A percentile compares a stretch with the other conserved stretches of the same genome.
These are phyloP conservation scores for Yamadazyma atmosphaerica DNA, from an alignment of 1,139 yeast species.

Conservation along the genomic window DNA sequence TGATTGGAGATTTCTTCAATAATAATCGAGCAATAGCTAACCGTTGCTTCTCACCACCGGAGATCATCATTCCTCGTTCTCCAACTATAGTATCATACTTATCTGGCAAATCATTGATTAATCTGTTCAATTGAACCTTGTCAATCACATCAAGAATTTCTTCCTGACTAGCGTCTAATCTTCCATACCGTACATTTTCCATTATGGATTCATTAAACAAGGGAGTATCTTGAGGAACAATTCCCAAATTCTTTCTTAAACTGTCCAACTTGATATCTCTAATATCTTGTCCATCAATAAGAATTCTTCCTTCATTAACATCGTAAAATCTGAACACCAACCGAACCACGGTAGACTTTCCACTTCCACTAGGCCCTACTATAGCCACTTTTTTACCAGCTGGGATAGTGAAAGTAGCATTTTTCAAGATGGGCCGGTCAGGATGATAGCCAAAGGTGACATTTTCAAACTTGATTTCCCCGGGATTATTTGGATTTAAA, in stretches of 20 bases:
- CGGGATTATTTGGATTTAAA: slow-evolving; percentile 44
- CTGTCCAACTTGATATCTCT: slow-evolving; percentile 73
- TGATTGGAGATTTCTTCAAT: slow-evolving; percentile 81
- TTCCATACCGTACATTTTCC: slow-evolving; percentile 88
- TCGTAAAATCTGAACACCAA: slow-evolving; percentile 90
- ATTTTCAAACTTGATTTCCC: slow-evolving; percentile 85
- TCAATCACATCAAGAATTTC: slow-evolving; percentile 67
- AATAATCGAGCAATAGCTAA: slow-evolving; percentile 88
- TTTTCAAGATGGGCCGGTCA: slow-evolving; percentile 78
- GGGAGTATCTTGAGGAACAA: slow-evolving; percentile 98
- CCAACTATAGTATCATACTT: slow-evolving; percentile 92
- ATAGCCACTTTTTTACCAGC: slow-evolving; percentile 90
- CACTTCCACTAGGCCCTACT: slow-evolving; percentile 95
- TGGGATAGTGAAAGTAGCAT: slow-evolving; percentile 83
- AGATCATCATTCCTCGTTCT: slow-evolving; percentile 96
- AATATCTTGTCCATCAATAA: slow-evolving; percentile 90
- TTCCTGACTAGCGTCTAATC: slow-evolving; percentile 68
- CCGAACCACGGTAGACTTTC: slow-evolving; percentile 86
- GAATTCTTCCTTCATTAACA: slow-evolving; percentile 70
- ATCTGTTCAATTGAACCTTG: slow-evolving; percentile 65
- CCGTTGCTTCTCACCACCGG: slow-evolving; percentile 98
- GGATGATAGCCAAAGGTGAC: slow-evolving; percentile 92
- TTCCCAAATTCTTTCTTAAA: slow-evolving; percentile 74
- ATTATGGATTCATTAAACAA: slow-evolving; percentile 86
- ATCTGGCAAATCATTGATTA: slow-evolving; percentile 74